Evolutionary conservation across 768 basidiomycete genomes (phyloP), one percentile per base, ranked within the genome.

Genomic region (Vishniacozyma victoriae): DNA sequence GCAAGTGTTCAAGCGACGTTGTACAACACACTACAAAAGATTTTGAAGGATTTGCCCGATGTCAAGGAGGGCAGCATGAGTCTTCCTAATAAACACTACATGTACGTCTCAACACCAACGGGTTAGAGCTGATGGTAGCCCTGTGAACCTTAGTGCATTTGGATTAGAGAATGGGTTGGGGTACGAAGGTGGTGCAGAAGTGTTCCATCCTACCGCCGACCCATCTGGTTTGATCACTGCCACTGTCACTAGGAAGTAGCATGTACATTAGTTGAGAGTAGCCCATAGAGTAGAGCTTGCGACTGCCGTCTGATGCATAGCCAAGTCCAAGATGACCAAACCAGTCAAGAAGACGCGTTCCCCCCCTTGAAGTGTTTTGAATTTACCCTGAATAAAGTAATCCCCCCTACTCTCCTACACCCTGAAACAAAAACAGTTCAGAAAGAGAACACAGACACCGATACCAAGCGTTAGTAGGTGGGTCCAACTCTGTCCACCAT

Each of bases 1-100:
- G 89, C 87, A 7, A 88, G 86, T 57, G 90, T 95, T 2, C 89
- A 95, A 86, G 92, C 92, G 7, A 95, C 91, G 22, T 74, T 93
- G 42, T 92, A 83, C 78, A 86, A 85, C 74, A 92, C 92, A 82
- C 87, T 78, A 0, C 79, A 85, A 54, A 77, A 78, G 1, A 76
- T 96, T 55, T 73, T 95, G 23, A 72, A 72, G 1, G 81, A 85
- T 68, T 84, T 88, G 60, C 69, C 71, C 2, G 74, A 74, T 2
- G 76, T 95, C 12, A 66, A 77, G 35, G 72, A 71, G 2, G 84
- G 87, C 25, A 76, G 78, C 13, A 95, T 93, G 72, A 71, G 74
- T 35, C 77, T 95, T 2, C 92, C 93, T 1, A 97, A 97, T 76
- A 88, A 91, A 74, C 92, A 95, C 67, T 96, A 93, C 70, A 80